Percentiles rank a stretch among this genome's conserved stretches.
phyloP scores from a whole-genome alignment of 2,329 filamentous ascomycete species.

The Whalleya microplaca region DNA sequence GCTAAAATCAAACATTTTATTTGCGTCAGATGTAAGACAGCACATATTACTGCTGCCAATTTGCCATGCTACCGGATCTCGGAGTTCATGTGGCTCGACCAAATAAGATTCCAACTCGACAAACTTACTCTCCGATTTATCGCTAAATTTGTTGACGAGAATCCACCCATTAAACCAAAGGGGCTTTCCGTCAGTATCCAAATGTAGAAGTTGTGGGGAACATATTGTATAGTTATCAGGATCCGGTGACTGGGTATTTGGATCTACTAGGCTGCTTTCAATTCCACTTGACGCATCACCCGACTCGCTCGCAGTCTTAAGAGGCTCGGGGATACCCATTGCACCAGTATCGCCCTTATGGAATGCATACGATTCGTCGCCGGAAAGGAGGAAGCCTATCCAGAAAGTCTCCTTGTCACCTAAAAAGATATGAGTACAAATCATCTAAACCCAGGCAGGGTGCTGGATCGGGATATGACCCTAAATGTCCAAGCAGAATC shows the following conservation, averaged over 20 bases:
- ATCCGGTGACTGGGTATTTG: slow-evolving; percentile 1
- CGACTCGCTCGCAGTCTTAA: slow-evolving; percentile 10
- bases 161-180: slow-evolving; percentile 54
- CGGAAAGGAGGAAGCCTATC: slow-evolving; percentile 51
- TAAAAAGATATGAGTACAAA: slow-evolving; percentile 20
- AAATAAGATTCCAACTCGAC: slow-evolving; percentile 42
- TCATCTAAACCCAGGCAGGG: background rate
- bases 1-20: slow-evolving; percentile 29
- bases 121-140: slow-evolving; percentile 39
- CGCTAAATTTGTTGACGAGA: slow-evolving; percentile 46
- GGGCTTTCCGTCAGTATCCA: slow-evolving; percentile 44
- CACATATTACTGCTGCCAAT: slow-evolving; percentile 41
- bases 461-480: background rate
- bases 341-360: slow-evolving; percentile 44
- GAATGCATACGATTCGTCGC: slow-evolving; percentile 47
- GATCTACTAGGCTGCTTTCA: slow-evolving; percentile 6
- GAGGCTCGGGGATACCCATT: slow-evolving; percentile 36
- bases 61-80: slow-evolving; percentile 36
- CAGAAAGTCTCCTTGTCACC: slow-evolving; percentile 56
- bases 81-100: slow-evolving; percentile 34
- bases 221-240: slow-evolving; percentile 42
- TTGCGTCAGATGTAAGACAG: slow-evolving; percentile 37
- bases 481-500: too few species aligned
- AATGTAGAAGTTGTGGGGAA: slow-evolving; percentile 49
- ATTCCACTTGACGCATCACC: slow-evolving; percentile 12